phyloP scores from a whole-genome alignment of 257 asterid species.

The Solanum peruvianum region DNA sequence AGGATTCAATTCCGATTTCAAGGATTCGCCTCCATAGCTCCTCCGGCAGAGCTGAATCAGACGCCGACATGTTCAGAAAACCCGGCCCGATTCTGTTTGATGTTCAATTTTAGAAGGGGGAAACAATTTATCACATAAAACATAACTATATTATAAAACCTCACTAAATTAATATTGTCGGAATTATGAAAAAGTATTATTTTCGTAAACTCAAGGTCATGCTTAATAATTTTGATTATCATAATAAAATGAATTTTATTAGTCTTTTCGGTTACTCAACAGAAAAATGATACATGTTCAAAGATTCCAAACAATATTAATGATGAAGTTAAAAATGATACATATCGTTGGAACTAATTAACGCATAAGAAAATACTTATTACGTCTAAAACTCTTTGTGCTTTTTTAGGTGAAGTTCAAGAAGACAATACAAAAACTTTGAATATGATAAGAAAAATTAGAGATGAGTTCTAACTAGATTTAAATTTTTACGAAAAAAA shows the following conservation, averaged over 20 bases:
- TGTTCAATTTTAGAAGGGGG: background rate
- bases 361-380: rapidly evolving
- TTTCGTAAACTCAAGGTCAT: too few species aligned
- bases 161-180: background rate
- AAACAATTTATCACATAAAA: too few species aligned
- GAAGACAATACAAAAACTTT: rapidly evolving
- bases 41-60: conserved; percentile 43
- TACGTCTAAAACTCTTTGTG: background rate
- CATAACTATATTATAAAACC: background rate
- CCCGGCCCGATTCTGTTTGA: background rate
- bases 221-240: rapidly evolving
- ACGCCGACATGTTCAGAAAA: conserved; percentile 5
- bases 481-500: too few species aligned
- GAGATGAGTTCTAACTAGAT: rapidly evolving
- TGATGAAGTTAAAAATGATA: too few species aligned
- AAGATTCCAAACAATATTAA: too few species aligned
- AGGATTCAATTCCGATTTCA: conserved; percentile 45
- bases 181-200: too few species aligned
- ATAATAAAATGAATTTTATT: rapidly evolving
- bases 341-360: too few species aligned
- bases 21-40: conserved; percentile 66
- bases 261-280: rapidly evolving
- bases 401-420: too few species aligned
- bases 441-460: too few species aligned
- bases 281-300: background rate